Evolutionary conservation across 257 asterid species (phyloP), one percentile per base, ranked within the genome.

Genomic region (Vinca minor): DNA sequence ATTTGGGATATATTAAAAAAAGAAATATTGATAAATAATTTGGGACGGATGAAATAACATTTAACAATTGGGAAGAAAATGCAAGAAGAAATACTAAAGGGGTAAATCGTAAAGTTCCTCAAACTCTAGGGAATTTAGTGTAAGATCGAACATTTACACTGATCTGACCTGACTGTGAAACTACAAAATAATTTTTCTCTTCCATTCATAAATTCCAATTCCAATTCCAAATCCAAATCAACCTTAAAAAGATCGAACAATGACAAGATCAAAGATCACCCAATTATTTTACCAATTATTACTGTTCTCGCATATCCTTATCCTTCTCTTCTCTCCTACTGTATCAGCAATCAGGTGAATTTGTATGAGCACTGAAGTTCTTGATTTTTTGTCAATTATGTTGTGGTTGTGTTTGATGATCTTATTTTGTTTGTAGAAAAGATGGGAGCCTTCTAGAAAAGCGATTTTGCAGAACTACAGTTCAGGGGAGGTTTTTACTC

Each of bases 401-500:
- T 48, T 46, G 5, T 38, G 3, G 54, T 12, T 42, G 18, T 42
- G 47, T 42, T 14, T 63, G 13, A n/a, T 69, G 67, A 36, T 66
- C 34, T 8, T 42, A 44, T 71, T 55, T 31, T 39, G 11, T 42
- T 47, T 47, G 35, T 78, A 89, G 96, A 78, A 90, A 74, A 74
- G 95, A 88, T 76, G 85, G 42, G 69, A 78, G 89, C 76, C 70
- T 82, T 76, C 79, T 41, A 38, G 66, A 23, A 38, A 84, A 73
- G 48, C 76, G n/a, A 38, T 25, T 11, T 32, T 91, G 98, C 71
- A 82, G 82, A 82, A 86, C 92, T 25, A 86, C 96, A 31, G 95
- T 86, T 74, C 98, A 84, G 45, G 98, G 98, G 67, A 80, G 98
- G 76, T 88, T 79, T 69, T 63, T 86, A 70, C 76, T 88, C 57